phyloP scores from a whole-genome alignment of 2,329 filamentous ascomycete genomes.

The Pseudogymnoascus sp. region DNA sequence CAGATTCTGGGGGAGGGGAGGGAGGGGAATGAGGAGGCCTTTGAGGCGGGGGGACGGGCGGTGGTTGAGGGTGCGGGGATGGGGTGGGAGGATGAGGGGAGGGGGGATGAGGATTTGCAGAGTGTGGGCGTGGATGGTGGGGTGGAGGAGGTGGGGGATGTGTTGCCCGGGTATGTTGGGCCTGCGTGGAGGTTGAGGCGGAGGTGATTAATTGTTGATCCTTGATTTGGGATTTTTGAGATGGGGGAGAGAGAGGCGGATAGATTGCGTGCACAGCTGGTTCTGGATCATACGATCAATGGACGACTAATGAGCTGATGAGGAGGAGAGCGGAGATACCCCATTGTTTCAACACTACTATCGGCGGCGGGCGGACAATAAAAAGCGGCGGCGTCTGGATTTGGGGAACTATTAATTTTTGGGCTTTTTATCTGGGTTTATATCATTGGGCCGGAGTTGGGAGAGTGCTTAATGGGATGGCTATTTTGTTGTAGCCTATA shows the following conservation, averaged over 20 bases:
- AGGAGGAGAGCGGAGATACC: background rate
- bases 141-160: background rate
- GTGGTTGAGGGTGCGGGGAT: background rate
- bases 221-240: background rate
- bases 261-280: background rate
- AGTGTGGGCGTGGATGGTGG: background rate
- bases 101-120: background rate
- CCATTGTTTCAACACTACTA: background rate
- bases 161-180: background rate
- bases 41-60: background rate
- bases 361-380: background rate
- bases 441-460: too few species aligned
- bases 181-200: background rate
- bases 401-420: too few species aligned
- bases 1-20: background rate
- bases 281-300: background rate
- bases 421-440: too few species aligned
- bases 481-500: too few species aligned
- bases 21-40: background rate
- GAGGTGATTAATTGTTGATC: too few species aligned
- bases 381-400: too few species aligned
- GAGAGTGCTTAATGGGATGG: too few species aligned
- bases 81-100: background rate
- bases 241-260: background rate
- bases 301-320: background rate